Percentiles rank a stretch among this genome's conserved stretches.
phyloP scores from a whole-genome alignment of 306 rosid species.

The Dryas octopetala region DNA sequence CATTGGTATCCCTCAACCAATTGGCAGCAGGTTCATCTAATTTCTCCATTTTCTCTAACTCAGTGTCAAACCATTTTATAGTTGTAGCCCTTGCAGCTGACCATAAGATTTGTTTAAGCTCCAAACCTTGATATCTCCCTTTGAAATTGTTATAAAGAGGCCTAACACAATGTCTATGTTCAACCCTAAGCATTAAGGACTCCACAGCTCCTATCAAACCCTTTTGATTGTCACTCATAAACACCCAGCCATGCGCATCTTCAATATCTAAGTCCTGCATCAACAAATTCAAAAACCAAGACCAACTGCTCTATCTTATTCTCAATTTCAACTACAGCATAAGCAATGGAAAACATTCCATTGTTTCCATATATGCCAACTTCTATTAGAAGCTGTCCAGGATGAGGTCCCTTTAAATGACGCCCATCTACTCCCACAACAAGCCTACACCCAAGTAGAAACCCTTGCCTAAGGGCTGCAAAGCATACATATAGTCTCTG shows the following conservation, averaged over 20 bases:
- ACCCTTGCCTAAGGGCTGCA: background rate
- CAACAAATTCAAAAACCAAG: background rate
- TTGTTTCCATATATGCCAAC: background rate
- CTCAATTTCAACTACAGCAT: background rate
- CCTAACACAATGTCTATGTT: background rate
- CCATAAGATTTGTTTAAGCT: background rate
- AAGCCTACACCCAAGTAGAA: background rate
- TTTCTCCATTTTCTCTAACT: background rate
- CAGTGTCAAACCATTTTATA: background rate
- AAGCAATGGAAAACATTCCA: background rate
- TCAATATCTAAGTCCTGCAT: no score
- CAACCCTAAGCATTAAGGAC: background rate
- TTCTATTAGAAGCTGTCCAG: background rate
- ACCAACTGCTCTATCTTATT: background rate
- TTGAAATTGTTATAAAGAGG: background rate
- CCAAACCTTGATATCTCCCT: background rate
- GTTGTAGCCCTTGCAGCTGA: background rate
- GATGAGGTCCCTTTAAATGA: background rate
- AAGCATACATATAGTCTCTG: background rate
- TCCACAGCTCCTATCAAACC: background rate
- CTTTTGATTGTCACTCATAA: background rate
- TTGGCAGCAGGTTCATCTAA: background rate
- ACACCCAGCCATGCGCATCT: background rate
- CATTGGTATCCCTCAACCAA: background rate
- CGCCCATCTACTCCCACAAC: background rate